Base-by-base conservation (phyloP, 1,139 yeast species). In the Meyerozyma sp. region DNA sequence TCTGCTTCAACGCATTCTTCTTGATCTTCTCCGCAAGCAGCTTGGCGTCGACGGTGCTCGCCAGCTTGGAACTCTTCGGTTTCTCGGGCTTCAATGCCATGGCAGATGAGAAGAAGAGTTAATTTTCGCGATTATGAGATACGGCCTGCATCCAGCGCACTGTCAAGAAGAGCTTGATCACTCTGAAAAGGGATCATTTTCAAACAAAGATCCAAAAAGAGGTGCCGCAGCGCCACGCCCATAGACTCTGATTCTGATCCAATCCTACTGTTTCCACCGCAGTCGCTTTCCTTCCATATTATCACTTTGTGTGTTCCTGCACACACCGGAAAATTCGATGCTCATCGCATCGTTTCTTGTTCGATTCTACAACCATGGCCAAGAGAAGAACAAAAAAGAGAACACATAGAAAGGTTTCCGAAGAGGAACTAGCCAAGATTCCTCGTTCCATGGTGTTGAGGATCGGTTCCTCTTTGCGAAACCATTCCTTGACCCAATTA, bases 401-500 rank as follows among this genome's bases (percentile, higher is more conserved):
- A 77, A 91, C 98, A 11, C 98, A 91, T 62, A 85, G 73, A 46
- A 76, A 75, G 56, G 69, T 71, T 32, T 66, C 78, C 21, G 85
- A 79, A 46, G 95, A 85, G 54, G 93, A 83, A 50, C 69, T 75
- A 46, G 82, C 82, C 44, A 77, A 77, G 58, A 81, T 89, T 48
- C 98, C 98, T 16, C 77, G 86, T 57, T 89, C 97, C 5, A 88
- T 91, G 96, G 98, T 94, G 47, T 77, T 93, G 53, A 81, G 93
- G 56, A 76, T 91, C 44, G 97, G 97, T 3, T 71, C 83, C 14
- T 81, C 94, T 25, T 74, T 87, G 57, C 80, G 81, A 42, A 91
- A 93, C 59, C 90, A 85, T 54, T 81, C 95, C 3, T 70, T 94
- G 51, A 75, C 87, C 36, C 96, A 88, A 62, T 73, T 93, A 47